Percentiles rank a stretch among this genome's conserved stretches.
Evolutionary conservation across 2,329 filamentous ascomycete genomes (phyloP).

Genomic region (Colletotrichum eremochloae): DNA sequence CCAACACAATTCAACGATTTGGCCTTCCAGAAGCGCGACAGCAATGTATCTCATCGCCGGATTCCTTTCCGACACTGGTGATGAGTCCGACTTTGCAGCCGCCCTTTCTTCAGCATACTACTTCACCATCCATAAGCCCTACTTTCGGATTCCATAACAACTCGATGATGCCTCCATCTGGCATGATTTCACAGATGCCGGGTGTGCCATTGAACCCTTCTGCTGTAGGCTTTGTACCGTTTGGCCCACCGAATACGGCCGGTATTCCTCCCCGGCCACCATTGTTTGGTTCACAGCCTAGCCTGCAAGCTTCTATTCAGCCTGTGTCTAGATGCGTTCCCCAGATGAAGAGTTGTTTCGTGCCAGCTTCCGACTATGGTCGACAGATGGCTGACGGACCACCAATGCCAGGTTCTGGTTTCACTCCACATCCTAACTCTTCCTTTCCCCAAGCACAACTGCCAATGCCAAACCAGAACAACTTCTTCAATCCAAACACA

Average conservation of each 20-base stretch:
- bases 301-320: background rate
- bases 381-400: slow-evolving; percentile 35
- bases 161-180: background rate
- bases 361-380: slow-evolving; percentile 47
- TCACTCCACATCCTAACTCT: background rate
- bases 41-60: background rate
- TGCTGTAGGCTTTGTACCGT: background rate
- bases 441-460: background rate
- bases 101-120: background rate
- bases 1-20: slow-evolving; percentile 25
- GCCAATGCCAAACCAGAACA: background rate
- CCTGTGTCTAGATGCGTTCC: background rate
- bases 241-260: background rate
- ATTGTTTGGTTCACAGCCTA: background rate
- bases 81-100: background rate
- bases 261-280: background rate
- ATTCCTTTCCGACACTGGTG: background rate
- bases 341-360: background rate
- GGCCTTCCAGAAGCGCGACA: slow-evolving; percentile 12
- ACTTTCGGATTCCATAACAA: slow-evolving; percentile 3
- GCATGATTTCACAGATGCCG: background rate
- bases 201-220: slow-evolving; percentile 4
- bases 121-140: background rate
- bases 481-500: slow-evolving; percentile 4
- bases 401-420: background rate